A percentile compares a stretch with the other conserved stretches of the same genome.
Evolutionary conservation across 495 filamentous ascomycete genomes (phyloP).

Genomic region (Jackrogersella multiformis): DNA sequence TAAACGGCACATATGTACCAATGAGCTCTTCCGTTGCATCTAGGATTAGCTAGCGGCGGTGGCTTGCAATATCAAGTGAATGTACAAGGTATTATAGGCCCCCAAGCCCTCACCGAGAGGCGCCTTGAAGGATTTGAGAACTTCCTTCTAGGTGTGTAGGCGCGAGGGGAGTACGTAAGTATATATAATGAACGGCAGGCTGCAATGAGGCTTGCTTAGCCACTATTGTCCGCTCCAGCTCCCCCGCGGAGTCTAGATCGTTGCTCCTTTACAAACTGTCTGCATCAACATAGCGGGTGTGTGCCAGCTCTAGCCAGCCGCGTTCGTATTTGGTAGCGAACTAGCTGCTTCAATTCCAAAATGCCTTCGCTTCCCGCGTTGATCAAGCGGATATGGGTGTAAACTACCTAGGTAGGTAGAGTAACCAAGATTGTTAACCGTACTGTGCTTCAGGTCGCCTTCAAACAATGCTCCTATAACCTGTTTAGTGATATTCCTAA

Average conservation of each 20-base stretch:
- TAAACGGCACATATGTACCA: not conserved
- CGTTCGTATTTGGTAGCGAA: not conserved
- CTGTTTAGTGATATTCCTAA: not conserved
- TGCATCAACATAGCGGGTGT: not conserved
- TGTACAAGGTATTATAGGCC: not conserved
- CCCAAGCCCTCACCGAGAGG: conserved; percentile 1
- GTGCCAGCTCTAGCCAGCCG: too few relatives aligned
- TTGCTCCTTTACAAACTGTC: too few relatives aligned
- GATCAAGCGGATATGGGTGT: not conserved
- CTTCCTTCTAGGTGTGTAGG: not conserved
- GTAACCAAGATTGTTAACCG: not conserved
- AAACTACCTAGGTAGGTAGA: not conserved
- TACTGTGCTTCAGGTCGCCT: not conserved
- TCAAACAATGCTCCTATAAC: not conserved
- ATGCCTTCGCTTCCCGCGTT: not conserved
- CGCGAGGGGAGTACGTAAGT: not conserved
- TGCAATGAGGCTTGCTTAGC: not conserved
- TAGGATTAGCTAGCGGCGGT: conserved; percentile 1
- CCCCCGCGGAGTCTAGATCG: too few relatives aligned
- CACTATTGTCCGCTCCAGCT: too few relatives aligned
- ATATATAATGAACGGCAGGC: not conserved
- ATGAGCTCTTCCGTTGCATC: not conserved
- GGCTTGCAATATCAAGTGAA: conserved; percentile 8
- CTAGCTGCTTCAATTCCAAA: not conserved
- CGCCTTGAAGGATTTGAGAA: conserved; percentile 16